Conservation (phyloP, 1,284 basidiomycete genomes). For the Ustanciosporium gigantosporum region DNA sequence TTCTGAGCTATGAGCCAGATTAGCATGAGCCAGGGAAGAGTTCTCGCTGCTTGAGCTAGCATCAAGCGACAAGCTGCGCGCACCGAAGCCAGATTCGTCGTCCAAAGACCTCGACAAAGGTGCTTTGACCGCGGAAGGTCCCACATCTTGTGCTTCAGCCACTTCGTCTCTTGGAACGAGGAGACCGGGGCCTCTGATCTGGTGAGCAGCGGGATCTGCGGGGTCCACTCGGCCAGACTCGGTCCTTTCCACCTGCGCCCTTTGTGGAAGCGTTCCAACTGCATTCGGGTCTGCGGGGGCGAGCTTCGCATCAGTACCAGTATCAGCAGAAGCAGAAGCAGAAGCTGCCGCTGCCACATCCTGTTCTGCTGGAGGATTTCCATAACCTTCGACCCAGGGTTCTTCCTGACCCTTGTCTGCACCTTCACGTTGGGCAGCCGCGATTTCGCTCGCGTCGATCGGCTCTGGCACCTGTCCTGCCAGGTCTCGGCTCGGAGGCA, state of each 20-base stretch:
- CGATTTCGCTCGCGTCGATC: constrained; percentile 25
- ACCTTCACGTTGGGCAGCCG: constrained; percentile 8
- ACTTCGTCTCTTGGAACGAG: constrained; percentile 43
- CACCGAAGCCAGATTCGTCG: not conserved
- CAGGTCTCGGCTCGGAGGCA: constrained; percentile 11
- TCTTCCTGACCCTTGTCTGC: constrained; percentile 10
- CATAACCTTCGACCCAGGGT: constrained; percentile 37
- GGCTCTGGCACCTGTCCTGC: constrained; percentile 23
- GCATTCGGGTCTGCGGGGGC: constrained; percentile 22
- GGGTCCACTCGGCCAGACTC: constrained; percentile 42
- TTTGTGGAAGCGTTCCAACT: constrained; percentile 18
- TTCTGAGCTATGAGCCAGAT: not conserved
- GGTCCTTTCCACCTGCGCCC: constrained; percentile 39
- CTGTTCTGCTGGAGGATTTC: constrained; percentile 10
- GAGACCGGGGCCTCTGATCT: constrained; percentile 34
- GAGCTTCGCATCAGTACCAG: no score
- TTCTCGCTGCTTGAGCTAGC: no score
- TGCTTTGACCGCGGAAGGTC: constrained; percentile 20
- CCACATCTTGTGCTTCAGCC: constrained; percentile 28
- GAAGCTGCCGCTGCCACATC: constrained; percentile 10
- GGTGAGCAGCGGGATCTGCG: constrained; percentile 34
- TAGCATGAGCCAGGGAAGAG: not conserved
- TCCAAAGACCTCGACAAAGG: constrained; percentile 1
- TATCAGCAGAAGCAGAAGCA: not conserved
- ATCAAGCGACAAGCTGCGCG: not conserved